A percentile compares a stretch with the other conserved stretches of the same genome.
phyloP scores from a whole-genome alignment of 257 asterid species.

The Fraxinus quadrangulata region DNA sequence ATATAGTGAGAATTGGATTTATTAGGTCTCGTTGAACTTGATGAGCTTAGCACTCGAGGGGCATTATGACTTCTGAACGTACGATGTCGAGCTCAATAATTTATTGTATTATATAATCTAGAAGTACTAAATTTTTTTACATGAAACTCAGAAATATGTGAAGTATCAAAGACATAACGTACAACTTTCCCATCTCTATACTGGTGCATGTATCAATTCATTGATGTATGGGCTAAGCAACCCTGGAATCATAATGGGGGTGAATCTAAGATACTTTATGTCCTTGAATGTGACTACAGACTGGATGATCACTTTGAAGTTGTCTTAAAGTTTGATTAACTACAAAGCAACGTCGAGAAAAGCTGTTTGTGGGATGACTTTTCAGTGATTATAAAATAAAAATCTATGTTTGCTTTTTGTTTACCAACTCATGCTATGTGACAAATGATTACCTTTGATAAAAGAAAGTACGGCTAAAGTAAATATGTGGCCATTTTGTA shows the following conservation, averaged over 20 bases:
- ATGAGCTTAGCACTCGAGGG: too few relatives aligned
- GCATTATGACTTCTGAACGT: too few relatives aligned
- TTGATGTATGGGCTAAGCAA: background rate
- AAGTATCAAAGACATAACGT: too few relatives aligned
- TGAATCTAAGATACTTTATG: background rate
- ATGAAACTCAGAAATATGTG: too few relatives aligned
- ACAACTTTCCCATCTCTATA: too few relatives aligned
- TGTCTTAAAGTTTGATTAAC: background rate
- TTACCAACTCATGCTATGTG: constrained; percentile 17
- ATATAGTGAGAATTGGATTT: too few relatives aligned
- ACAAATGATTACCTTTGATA: constrained; percentile 22
- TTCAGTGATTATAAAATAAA: constrained; percentile 3
- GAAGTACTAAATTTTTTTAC: too few relatives aligned
- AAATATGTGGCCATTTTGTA: constrained; percentile 19
- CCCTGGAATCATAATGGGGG: background rate
- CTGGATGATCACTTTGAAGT: background rate
- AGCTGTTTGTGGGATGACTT: constrained; percentile 8
- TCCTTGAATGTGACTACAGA: background rate
- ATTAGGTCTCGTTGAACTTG: too few relatives aligned
- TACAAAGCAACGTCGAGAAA: constrained; percentile 15
- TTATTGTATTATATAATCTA: too few relatives aligned
- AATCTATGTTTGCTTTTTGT: constrained; percentile 16
- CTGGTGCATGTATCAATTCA: too few relatives aligned
- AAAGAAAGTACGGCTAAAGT: constrained; percentile 16
- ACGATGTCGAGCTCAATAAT: too few relatives aligned